A percentile compares a stretch with the other conserved stretches of the same genome.
phyloP scores from a whole-genome alignment of 352 stramenopile genomes.

The Phytophthora meadii region DNA sequence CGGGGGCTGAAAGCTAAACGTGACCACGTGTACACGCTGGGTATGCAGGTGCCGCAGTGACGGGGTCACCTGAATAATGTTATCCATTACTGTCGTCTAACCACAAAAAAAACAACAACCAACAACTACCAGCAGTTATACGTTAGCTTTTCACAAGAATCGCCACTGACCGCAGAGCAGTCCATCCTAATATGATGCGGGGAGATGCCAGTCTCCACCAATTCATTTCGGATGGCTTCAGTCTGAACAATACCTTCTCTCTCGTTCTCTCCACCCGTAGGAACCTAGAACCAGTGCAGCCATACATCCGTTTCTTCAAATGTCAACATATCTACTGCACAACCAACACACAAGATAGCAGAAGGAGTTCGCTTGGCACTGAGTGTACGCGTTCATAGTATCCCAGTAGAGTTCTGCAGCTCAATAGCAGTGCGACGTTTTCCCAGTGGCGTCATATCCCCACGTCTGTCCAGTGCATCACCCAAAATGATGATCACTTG shows the following conservation, averaged over 20 bases:
- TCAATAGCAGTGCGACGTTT: conserved; percentile 23
- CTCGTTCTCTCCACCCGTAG: conserved; percentile 42
- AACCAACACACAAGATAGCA: conserved; percentile 51
- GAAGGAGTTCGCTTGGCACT: conserved; percentile 44
- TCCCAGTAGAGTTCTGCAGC: conserved; percentile 67
- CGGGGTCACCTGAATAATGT: conserved; percentile 24
- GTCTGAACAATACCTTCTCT: conserved; percentile 52
- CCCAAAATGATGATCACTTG: no score
- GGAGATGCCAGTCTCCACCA: conserved; percentile 60
- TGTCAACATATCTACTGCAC: not conserved
- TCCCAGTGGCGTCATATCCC: no score
- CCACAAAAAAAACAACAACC: not conserved
- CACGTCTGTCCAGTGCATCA: no score
- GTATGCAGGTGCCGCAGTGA: conserved; percentile 26
- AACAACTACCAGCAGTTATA: not conserved
- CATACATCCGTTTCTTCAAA: not conserved
- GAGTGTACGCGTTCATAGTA: conserved; percentile 43
- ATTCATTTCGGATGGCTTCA: conserved; percentile 59
- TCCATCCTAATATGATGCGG: conserved; percentile 78
- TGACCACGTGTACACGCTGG: conserved; percentile 26
- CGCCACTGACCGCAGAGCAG: conserved; percentile 56
- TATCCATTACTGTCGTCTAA: conserved; percentile 25
- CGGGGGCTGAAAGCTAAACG: conserved; percentile 28
- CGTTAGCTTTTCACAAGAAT: not conserved
- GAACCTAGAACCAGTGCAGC: conserved; percentile 8